Evolutionary conservation across 352 stramenopile species (phyloP).

Genomic region (Globisporangium uncinulatum): DNA sequence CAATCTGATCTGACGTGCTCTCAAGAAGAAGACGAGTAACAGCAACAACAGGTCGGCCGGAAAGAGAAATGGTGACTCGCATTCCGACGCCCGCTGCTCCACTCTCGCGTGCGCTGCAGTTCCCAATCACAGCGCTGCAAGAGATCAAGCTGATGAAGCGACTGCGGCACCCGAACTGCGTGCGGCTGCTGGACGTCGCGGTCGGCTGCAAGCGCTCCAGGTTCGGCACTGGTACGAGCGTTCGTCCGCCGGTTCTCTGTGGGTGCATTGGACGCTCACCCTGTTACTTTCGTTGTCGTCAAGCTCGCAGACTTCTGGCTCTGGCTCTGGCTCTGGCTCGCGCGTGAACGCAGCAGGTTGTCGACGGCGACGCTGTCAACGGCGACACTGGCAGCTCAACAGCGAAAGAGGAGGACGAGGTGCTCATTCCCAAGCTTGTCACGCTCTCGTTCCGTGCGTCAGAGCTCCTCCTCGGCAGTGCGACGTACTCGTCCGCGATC

Average conservation of each 20-base stretch:
- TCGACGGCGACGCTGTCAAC: slow-evolving; percentile 41
- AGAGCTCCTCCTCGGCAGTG: slow-evolving; percentile 88
- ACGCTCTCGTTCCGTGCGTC: slow-evolving; percentile 94
- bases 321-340: slow-evolving; percentile 43
- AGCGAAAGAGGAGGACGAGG: slow-evolving; percentile 60
- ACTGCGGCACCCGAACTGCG: slow-evolving; percentile 65
- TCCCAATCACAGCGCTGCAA: slow-evolving; percentile 71
- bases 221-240: no score
- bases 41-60: slow-evolving; percentile 2
- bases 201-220: slow-evolving; percentile 55
- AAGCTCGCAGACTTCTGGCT: slow-evolving; percentile 68
- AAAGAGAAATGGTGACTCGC: no score
- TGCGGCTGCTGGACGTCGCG: slow-evolving; percentile 63
- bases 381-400: slow-evolving; percentile 31
- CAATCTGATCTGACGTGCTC: slow-evolving; percentile 41
- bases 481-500: slow-evolving; percentile 85
- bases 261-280: no score
- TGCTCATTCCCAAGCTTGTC: slow-evolving; percentile 83
- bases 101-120: slow-evolving; percentile 19
- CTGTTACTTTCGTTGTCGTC: slow-evolving; percentile 12
- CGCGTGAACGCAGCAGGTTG: slow-evolving; percentile 65
- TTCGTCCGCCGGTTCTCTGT: no score
- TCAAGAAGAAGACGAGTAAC: slow-evolving; percentile 17
- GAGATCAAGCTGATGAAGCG: slow-evolving; percentile 75
- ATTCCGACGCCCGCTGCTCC: no score